Percentiles rank a stretch among this genome's conserved stretches.
Evolutionary conservation across 2,329 filamentous ascomycete species (phyloP).

Genomic region (Fusarium pseudograminearum): DNA sequence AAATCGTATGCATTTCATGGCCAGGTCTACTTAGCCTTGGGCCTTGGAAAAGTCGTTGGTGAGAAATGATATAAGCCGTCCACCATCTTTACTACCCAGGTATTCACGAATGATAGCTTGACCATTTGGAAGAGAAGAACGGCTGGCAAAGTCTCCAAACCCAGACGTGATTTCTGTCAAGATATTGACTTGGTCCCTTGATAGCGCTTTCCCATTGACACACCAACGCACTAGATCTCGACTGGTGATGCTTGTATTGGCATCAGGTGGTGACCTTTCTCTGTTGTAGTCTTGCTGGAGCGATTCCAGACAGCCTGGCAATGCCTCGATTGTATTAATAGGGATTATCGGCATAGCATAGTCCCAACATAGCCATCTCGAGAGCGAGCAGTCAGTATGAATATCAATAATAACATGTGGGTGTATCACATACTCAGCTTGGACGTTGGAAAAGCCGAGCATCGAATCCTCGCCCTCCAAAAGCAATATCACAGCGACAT

Average conservation of each 20-base stretch:
- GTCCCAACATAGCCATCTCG: constrained; percentile 51
- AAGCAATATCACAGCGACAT: constrained; percentile 60
- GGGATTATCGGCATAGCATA: constrained; percentile 58
- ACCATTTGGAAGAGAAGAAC: constrained; percentile 35
- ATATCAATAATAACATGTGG: not conserved
- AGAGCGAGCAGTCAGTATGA: not conserved
- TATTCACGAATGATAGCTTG: constrained; percentile 41
- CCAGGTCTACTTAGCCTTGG: constrained; percentile 1
- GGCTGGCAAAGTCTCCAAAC: constrained; percentile 46
- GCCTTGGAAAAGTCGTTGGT: constrained; percentile 35
- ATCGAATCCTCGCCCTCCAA: constrained; percentile 52
- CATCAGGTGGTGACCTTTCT: not conserved
- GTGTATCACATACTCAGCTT: constrained; percentile 54
- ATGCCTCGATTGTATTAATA: constrained; percentile 51
- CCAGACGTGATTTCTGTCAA: constrained; percentile 48
- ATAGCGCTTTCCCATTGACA: constrained; percentile 47
- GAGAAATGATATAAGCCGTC: constrained; percentile 50
- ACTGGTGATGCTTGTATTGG: not conserved
- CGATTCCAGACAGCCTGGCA: constrained; percentile 55
- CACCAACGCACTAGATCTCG: constrained; percentile 43
- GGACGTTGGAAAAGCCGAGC: constrained; percentile 56
- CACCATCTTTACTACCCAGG: constrained; percentile 50
- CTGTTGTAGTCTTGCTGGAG: constrained; percentile 50
- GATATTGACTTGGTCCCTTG: constrained; percentile 44
- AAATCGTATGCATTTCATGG: not conserved